phyloP scores from a whole-genome alignment of 441 rosid species.

The Omphalea diandra region DNA sequence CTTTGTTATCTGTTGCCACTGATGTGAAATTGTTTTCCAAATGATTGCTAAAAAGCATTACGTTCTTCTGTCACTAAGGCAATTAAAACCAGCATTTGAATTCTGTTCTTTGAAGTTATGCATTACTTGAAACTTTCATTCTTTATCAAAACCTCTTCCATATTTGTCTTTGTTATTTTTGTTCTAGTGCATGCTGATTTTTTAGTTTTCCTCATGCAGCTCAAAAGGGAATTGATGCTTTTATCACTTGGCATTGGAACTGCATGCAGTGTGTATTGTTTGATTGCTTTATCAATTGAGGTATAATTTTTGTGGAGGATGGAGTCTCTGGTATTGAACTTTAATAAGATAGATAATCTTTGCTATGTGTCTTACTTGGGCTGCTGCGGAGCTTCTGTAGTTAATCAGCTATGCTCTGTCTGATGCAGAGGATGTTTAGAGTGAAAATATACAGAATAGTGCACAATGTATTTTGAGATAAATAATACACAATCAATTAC shows the following conservation, averaged over 20 bases:
- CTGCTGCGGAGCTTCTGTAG: background rate
- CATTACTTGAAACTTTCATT: background rate
- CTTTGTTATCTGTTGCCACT: background rate
- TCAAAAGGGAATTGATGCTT: slow-evolving; percentile 72
- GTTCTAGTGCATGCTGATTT: slow-evolving; percentile 20
- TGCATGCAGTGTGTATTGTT: slow-evolving; percentile 79
- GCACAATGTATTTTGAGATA: no score
- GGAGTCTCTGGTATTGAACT: background rate
- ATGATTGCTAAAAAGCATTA: background rate
- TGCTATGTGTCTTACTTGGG: background rate
- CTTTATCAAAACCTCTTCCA: background rate
- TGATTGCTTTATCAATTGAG: slow-evolving; percentile 64
- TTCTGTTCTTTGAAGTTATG: background rate
- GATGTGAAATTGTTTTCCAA: slow-evolving; percentile 4
- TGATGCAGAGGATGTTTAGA: no score
- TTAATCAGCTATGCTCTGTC: background rate
- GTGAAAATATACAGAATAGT: no score
- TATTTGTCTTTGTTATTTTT: background rate
- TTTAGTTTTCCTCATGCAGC: slow-evolving; percentile 40
- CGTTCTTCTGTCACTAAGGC: background rate
- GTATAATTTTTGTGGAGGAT: slow-evolving; percentile 35
- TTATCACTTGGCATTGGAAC: slow-evolving; percentile 79
- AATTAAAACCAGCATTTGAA: background rate
- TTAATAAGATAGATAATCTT: background rate
- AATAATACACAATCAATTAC: background rate